Evolutionary conservation across 257 asterid genomes (phyloP).

Genomic region (Salvia rosmarinus): DNA sequence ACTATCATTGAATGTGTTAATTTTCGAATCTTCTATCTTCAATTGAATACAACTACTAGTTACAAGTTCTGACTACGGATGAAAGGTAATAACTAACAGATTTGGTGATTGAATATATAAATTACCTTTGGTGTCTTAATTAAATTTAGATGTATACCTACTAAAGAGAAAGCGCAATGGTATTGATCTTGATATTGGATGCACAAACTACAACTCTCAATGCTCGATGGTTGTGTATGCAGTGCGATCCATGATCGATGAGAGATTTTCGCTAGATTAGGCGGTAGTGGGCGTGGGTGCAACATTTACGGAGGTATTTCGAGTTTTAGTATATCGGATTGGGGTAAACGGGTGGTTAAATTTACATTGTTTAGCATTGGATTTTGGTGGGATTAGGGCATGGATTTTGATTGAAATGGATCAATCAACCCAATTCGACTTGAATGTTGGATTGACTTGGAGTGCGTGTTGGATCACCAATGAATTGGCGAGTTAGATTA

Average conservation of each 20-base stretch:
- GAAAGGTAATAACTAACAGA: conserved; percentile 14
- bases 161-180: conserved; percentile 72
- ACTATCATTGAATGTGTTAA: conserved; percentile 2
- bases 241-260: conserved; percentile 51
- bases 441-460: conserved; percentile 38
- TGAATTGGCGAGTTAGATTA: conserved; percentile 24
- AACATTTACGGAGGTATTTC: conserved; percentile 38
- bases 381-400: conserved; percentile 36
- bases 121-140: neutral
- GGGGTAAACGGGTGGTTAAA: conserved; percentile 40
- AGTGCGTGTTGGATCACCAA: conserved; percentile 34
- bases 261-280: conserved; percentile 37
- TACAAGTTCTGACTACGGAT: neutral
- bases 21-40: neutral
- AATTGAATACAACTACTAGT: conserved; percentile 18
- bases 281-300: conserved; percentile 34
- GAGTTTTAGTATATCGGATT: conserved; percentile 39
- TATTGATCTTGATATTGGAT: conserved; percentile 67
- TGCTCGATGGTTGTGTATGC: conserved; percentile 87
- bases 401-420: conserved; percentile 47
- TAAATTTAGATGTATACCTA: conserved; percentile 62
- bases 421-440: conserved; percentile 39
- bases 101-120: conserved; percentile 23
- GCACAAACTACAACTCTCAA: conserved; percentile 68
- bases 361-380: conserved; percentile 10